Evolutionary conservation across 495 filamentous ascomycete genomes (phyloP).

Genomic region (Aspergillus steynii): DNA sequence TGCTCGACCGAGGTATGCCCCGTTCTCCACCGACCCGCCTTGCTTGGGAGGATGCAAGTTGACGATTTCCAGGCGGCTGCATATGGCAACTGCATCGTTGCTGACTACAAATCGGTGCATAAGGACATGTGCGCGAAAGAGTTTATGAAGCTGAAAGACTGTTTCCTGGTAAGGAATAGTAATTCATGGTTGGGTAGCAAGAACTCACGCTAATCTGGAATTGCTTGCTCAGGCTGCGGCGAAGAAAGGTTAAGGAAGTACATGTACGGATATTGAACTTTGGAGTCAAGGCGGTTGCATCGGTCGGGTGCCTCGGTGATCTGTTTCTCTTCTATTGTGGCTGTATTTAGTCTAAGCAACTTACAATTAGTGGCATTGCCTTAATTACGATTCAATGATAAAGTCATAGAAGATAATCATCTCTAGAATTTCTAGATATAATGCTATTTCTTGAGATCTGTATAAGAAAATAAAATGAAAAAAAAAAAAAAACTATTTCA

Average conservation of each 20-base stretch:
- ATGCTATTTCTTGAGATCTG: not conserved
- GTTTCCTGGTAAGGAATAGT: constrained; percentile 67
- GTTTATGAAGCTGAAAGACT: constrained; percentile 85
- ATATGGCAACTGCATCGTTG: constrained; percentile 91
- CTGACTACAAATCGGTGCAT: constrained; percentile 86
- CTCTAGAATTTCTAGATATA: not conserved
- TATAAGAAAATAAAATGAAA: not conserved
- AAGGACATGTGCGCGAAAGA: constrained; percentile 89
- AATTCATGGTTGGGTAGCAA: not conserved
- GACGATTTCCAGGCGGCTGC: constrained; percentile 61
- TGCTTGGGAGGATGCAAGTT: constrained; percentile 4
- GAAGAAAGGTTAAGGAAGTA: constrained; percentile 34
- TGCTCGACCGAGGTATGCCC: constrained; percentile 75
- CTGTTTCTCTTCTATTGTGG: not conserved
- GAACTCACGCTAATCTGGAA: constrained; percentile 8
- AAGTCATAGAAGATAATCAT: not conserved
- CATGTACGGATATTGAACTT: not conserved
- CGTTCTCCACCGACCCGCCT: constrained; percentile 5
- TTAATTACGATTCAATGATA: not conserved
- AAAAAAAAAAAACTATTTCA: constrained; percentile 7
- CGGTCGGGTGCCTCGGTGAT: constrained; percentile 4
- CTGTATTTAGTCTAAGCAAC: not conserved
- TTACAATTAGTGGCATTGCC: not conserved
- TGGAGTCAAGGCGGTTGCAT: not conserved
- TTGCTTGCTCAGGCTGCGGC: constrained; percentile 35